A percentile compares a stretch with the other conserved stretches of the same genome.
These are phyloP conservation scores for Starmera caribaea DNA, from an alignment of 805 yeast species.

Conservation along the genomic window DNA sequence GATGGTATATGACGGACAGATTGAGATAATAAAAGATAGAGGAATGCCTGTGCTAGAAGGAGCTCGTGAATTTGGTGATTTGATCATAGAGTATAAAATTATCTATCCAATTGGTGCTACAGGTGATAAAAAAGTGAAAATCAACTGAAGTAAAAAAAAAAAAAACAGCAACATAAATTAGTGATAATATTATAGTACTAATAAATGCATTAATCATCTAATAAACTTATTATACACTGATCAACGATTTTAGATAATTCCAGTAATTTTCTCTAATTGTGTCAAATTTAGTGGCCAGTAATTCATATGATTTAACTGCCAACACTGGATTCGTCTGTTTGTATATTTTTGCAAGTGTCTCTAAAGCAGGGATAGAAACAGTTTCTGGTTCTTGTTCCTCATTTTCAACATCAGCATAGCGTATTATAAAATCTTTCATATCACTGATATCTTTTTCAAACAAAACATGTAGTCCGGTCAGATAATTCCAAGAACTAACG, in stretches of 20 bases:
- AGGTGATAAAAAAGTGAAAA: constrained; percentile 6
- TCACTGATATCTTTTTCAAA: constrained; percentile 22
- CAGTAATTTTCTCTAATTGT: constrained; percentile 57
- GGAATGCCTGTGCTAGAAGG: constrained; percentile 73
- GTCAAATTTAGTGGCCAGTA: constrained; percentile 45
- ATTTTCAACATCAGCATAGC: constrained; percentile 27
- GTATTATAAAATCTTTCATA: constrained; percentile 35
- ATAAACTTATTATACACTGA: neutral
- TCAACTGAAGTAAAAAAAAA: neutral
- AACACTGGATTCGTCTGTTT: constrained; percentile 18
- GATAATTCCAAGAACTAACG: constrained; percentile 79
- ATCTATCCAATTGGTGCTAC: constrained; percentile 32
- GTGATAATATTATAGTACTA: neutral
- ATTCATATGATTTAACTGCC: constrained; percentile 36
- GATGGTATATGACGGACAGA: constrained; percentile 53
- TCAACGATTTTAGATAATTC: constrained; percentile 31
- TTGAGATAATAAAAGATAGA: constrained; percentile 59
- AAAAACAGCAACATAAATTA: neutral
- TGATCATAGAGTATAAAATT: constrained; percentile 39
- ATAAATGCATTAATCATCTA: no score
- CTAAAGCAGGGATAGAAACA: constrained; percentile 55
- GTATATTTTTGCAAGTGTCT: constrained; percentile 44
- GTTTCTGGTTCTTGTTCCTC: constrained; percentile 10
- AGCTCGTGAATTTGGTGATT: constrained; percentile 43
- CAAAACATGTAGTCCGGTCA: constrained; percentile 43